phyloP scores from a whole-genome alignment of 179 eudicot species.

The Vitellaria paradoxa region DNA sequence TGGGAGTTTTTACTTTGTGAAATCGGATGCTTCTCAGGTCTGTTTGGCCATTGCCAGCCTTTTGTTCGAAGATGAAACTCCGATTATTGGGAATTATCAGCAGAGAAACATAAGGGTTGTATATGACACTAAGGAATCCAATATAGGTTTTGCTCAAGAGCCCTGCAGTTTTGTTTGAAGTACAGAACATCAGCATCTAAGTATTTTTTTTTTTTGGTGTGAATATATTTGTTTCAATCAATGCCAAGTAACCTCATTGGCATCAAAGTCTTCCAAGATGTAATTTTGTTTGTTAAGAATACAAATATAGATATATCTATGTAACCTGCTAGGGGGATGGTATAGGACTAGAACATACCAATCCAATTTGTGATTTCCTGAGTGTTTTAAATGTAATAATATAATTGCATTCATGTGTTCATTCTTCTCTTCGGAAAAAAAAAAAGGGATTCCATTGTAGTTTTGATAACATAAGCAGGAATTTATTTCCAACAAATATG shows the following conservation, averaged over 20 bases:
- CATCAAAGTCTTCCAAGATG: slow-evolving; percentile 4
- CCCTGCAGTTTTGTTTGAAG: slow-evolving; percentile 46
- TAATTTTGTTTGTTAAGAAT: neutral
- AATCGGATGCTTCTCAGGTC: slow-evolving; percentile 66
- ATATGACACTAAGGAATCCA: slow-evolving; percentile 53
- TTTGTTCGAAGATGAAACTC: slow-evolving; percentile 53
- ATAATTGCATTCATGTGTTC: neutral
- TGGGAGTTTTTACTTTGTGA: slow-evolving; percentile 65
- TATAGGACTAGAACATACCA: slow-evolving; percentile 18
- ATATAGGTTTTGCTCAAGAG: slow-evolving; percentile 74
- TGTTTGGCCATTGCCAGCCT: slow-evolving; percentile 79
- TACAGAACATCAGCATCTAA: slow-evolving; percentile 21
- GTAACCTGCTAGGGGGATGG: slow-evolving; percentile 14
- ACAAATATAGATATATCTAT: slow-evolving; percentile 5
- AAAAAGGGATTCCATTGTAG: too few species aligned
- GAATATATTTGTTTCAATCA: slow-evolving; percentile 16
- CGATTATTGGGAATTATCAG: slow-evolving; percentile 80
- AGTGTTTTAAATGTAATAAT: slow-evolving; percentile 12
- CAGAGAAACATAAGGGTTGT: slow-evolving; percentile 72
- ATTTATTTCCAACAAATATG: too few species aligned
- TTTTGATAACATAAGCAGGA: too few species aligned
- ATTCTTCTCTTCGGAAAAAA: too few species aligned
- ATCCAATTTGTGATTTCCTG: slow-evolving; percentile 17
- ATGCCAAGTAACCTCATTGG: slow-evolving; percentile 20
- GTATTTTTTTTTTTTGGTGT: slow-evolving; percentile 3